These are phyloP conservation scores for Colletotrichum sp. DNA, from an alignment of 2,329 filamentous ascomycete species.

Conservation along the genomic window DNA sequence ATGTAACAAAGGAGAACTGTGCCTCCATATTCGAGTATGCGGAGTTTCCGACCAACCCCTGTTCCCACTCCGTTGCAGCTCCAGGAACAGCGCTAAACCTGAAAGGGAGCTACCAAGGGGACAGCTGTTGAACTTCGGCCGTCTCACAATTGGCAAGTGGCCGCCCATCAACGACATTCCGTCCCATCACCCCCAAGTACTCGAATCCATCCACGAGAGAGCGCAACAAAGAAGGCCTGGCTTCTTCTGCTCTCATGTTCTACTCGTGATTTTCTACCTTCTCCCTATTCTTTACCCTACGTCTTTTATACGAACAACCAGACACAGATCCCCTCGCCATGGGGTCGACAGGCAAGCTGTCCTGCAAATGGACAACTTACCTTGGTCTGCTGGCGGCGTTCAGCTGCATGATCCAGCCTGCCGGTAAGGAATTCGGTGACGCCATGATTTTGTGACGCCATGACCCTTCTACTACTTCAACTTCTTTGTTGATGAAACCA, in stretches of 20 bases:
- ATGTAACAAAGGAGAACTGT: background rate
- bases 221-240: constrained; percentile 5
- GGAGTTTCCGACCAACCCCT: background rate
- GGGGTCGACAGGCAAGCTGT: constrained; percentile 55
- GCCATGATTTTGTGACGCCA: constrained; percentile 6
- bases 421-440: constrained; percentile 54
- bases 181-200: background rate
- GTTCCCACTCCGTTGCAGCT: background rate
- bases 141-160: constrained; percentile 8
- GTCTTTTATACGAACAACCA: background rate
- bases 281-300: background rate
- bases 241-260: constrained; percentile 1
- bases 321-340: constrained; percentile 40
- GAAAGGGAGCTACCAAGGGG: constrained; percentile 26
- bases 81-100: constrained; percentile 14
- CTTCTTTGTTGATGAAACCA: background rate
- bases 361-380: constrained; percentile 68
- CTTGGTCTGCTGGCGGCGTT: constrained; percentile 64
- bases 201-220: background rate
- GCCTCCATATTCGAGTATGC: background rate
- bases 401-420: constrained; percentile 65
- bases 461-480: background rate
- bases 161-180: background rate
- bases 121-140: constrained; percentile 28
- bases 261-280: background rate